A percentile compares a stretch with the other conserved stretches of the same genome.
Evolutionary conservation across 345 rosid genomes (phyloP).

Genomic region (Arabis alpina): DNA sequence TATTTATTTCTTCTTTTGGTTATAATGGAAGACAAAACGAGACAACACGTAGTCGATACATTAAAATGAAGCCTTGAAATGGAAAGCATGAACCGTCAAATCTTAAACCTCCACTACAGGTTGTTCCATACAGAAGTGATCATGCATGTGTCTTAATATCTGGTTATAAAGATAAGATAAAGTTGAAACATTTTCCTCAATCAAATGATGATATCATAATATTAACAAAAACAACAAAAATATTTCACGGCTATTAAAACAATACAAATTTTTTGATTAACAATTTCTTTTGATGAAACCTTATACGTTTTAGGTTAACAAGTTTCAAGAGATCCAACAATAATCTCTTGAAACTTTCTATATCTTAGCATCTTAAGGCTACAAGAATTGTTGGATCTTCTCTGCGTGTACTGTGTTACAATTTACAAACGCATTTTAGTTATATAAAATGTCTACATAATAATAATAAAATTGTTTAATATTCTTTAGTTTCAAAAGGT

Average conservation of each 20-base stretch:
- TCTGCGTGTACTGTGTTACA: no score
- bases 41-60: conserved; percentile 28
- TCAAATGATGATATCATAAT: conserved; percentile 1
- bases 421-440: no score
- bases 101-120: conserved; percentile 30
- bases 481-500: no score
- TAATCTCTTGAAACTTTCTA: no score
- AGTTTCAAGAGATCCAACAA: no score
- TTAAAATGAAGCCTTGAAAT: conserved; percentile 29
- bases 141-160: background rate
- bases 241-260: background rate
- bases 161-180: conserved; percentile 17
- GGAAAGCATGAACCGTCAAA: conserved; percentile 38
- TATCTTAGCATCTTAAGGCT: no score
- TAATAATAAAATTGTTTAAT: no score
- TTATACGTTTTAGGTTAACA: no score
- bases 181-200: background rate
- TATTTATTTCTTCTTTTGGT: background rate
- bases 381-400: no score
- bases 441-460: no score
- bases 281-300: no score
- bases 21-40: conserved; percentile 36
- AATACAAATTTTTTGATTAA: background rate
- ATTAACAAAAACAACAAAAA: background rate
- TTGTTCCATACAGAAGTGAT: conserved; percentile 14